Percentiles rank a stretch among this genome's conserved stretches.
These are phyloP conservation scores for Phialophora macrospora DNA, from an alignment of 2,329 filamentous ascomycete species.

Conservation along the genomic window DNA sequence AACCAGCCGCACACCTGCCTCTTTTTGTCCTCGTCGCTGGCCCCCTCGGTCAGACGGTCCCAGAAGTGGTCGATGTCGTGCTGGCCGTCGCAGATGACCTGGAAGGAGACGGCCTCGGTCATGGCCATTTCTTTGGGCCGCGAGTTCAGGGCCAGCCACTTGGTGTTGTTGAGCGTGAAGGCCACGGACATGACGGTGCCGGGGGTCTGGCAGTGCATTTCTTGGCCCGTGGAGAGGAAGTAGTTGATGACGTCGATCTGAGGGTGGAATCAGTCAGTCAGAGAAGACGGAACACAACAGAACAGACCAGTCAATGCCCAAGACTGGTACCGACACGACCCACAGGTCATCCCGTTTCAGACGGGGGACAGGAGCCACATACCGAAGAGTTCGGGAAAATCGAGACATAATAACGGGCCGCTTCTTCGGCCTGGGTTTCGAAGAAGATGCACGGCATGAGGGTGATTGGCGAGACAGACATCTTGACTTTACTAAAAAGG, in stretches of 20 bases:
- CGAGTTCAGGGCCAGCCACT: slow-evolving; percentile 53
- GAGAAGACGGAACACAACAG: too few relatives aligned
- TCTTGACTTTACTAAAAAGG: not conserved
- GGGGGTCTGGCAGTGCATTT: slow-evolving; percentile 43
- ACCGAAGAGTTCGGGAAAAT: slow-evolving; percentile 37
- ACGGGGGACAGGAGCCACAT: not conserved
- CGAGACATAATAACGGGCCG: slow-evolving; percentile 38
- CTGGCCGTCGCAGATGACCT: slow-evolving; percentile 54
- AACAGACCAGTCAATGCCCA: not conserved
- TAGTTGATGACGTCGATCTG: slow-evolving; percentile 39
- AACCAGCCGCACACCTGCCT: slow-evolving; percentile 54
- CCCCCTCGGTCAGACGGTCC: slow-evolving; percentile 50
- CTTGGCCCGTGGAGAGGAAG: slow-evolving; percentile 43
- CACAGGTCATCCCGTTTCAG: not conserved
- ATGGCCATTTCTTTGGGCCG: slow-evolving; percentile 48
- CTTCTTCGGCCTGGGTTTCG: slow-evolving; percentile 39
- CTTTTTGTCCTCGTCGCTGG: slow-evolving; percentile 3
- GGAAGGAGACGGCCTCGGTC: slow-evolving; percentile 52
- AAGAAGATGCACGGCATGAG: slow-evolving; percentile 40
- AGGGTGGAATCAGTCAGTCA: too few relatives aligned
- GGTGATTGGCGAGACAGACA: slow-evolving; percentile 26
- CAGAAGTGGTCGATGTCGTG: slow-evolving; percentile 57
- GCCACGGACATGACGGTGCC: slow-evolving; percentile 40
- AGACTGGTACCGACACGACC: not conserved
- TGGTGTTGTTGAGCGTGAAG: slow-evolving; percentile 50